Percentiles rank a stretch among this genome's conserved stretches.
These are phyloP conservation scores for Cystobasidium sp. DNA, from an alignment of 1,284 basidiomycete species.

Conservation along the genomic window DNA sequence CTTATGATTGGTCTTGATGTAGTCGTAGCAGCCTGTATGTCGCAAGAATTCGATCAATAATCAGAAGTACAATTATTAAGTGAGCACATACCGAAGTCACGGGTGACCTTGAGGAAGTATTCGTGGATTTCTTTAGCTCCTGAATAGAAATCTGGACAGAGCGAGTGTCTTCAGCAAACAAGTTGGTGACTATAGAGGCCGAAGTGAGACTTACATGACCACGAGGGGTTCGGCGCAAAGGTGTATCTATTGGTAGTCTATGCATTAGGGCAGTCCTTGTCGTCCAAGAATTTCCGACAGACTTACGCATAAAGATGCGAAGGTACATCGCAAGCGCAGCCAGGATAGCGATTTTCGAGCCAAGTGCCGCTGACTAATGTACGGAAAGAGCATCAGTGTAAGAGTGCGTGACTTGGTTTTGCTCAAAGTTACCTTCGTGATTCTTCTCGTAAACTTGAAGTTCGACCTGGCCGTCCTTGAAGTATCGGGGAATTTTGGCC, in stretches of 20 bases:
- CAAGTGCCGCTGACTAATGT: slow-evolving; percentile 46
- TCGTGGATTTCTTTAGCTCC: slow-evolving; percentile 50
- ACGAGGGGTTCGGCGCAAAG: slow-evolving; percentile 25
- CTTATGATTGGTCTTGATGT: slow-evolving; percentile 52
- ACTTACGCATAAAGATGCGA: slow-evolving; percentile 20
- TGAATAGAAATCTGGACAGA: slow-evolving; percentile 48
- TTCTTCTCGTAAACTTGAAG: slow-evolving; percentile 44
- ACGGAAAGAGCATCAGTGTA: not conserved
- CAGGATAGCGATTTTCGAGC: slow-evolving; percentile 52
- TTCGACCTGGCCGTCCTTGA: slow-evolving; percentile 25
- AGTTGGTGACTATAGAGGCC: not conserved
- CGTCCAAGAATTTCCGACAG: no score
- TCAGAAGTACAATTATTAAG: not conserved
- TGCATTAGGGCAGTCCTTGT: no score
- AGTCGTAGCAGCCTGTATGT: slow-evolving; percentile 18
- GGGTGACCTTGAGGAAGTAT: slow-evolving; percentile 50
- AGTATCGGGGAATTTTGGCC: slow-evolving; percentile 22
- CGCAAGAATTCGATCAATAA: not conserved
- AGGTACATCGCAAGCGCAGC: slow-evolving; percentile 44
- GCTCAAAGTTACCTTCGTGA: slow-evolving; percentile 2
- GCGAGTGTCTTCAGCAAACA: not conserved
- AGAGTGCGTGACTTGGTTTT: not conserved
- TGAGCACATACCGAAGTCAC: slow-evolving; percentile 47
- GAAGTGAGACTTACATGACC: slow-evolving; percentile 20
- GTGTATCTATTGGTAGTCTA: not conserved